These are phyloP conservation scores for Mercurialis annua DNA, from an alignment of 345 rosid genomes.

Conservation along the genomic window DNA sequence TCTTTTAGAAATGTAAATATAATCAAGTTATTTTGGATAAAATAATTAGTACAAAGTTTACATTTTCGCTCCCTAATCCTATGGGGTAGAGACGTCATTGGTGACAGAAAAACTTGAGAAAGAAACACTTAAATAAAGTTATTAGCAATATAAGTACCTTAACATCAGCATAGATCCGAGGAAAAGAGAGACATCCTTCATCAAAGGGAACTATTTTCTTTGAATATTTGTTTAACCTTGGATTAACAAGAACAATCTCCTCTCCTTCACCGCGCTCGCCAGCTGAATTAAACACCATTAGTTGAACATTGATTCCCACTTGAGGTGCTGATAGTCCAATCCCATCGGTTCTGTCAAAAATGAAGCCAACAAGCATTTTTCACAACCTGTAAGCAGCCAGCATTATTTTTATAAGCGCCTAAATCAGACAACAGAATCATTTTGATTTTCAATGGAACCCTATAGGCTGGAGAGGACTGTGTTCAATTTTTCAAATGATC, in stretches of 20 bases:
- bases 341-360: conserved; percentile 81
- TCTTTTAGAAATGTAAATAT: too few species aligned
- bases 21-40: too few species aligned
- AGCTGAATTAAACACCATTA: conserved; percentile 89
- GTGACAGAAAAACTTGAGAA: conserved; percentile 3
- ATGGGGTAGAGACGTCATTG: too few species aligned
- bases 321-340: conserved; percentile 96
- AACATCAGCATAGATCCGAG: conserved; percentile 81
- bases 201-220: conserved; percentile 56
- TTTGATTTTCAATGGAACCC: too few species aligned
- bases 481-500: background rate
- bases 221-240: conserved; percentile 64
- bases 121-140: background rate
- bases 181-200: conserved; percentile 95
- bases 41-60: too few species aligned
- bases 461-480: too few species aligned
- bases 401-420: conserved; percentile 16
- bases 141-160: conserved; percentile 38
- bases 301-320: conserved; percentile 79
- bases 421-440: background rate
- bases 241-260: conserved; percentile 88
- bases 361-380: conserved; percentile 35
- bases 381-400: conserved; percentile 23
- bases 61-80: too few species aligned
- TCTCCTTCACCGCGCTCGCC: conserved; percentile 79